Evolutionary conservation across 768 basidiomycete genomes (phyloP).

Genomic region (Rickenella mellea): DNA sequence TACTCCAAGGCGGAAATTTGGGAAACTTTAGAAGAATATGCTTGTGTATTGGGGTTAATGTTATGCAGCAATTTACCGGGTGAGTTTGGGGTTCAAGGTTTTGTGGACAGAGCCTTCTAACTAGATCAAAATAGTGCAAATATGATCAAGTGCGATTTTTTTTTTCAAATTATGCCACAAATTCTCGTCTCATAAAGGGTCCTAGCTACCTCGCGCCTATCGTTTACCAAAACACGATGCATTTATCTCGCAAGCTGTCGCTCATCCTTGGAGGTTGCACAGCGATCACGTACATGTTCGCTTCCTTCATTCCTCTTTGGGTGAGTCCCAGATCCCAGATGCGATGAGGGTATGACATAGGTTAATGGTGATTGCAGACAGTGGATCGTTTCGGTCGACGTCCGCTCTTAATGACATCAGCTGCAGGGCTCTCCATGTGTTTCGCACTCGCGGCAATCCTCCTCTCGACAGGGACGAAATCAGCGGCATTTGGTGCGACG

Average conservation of each 20-base stretch:
- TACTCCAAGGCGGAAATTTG: slow-evolving; percentile 25
- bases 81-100: slow-evolving; percentile 10
- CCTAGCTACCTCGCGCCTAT: slow-evolving; percentile 28
- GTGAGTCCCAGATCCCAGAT: slow-evolving; percentile 8
- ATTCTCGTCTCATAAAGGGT: background rate
- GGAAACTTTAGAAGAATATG: slow-evolving; percentile 30
- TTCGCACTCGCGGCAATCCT: slow-evolving; percentile 26
- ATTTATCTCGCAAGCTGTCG: slow-evolving; percentile 27
- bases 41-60: slow-evolving; percentile 26
- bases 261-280: slow-evolving; percentile 31
- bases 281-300: slow-evolving; percentile 29
- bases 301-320: slow-evolving; percentile 32
- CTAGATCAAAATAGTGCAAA: no score
- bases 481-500: slow-evolving; percentile 26
- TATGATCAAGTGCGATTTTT: slow-evolving; percentile 25
- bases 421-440: slow-evolving; percentile 27
- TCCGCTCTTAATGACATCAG: slow-evolving; percentile 26
- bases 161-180: no score
- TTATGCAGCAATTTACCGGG: slow-evolving; percentile 37
- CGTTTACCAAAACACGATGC: slow-evolving; percentile 33
- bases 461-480: slow-evolving; percentile 24
- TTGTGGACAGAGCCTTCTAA: no score
- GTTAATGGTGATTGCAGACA: slow-evolving; percentile 16
- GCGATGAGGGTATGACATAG: background rate
- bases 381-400: slow-evolving; percentile 31